Conservation (phyloP, 805 yeast genomes). For the Dipodascopsis uninucleata region DNA sequence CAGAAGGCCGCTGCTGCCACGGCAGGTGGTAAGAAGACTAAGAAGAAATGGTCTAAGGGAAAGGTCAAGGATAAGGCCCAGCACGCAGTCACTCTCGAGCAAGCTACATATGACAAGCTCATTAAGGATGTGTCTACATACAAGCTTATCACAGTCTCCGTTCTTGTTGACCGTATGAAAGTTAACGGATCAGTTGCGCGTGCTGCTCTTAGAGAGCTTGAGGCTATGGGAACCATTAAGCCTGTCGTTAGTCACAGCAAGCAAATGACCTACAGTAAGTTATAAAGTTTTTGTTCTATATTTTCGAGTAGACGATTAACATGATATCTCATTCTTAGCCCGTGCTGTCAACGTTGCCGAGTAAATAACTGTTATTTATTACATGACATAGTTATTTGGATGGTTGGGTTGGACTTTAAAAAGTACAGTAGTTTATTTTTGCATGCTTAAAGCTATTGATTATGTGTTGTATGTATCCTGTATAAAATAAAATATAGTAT, state of each 20-base stretch:
- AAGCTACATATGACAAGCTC: constrained; percentile 98
- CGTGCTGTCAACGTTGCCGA: no score
- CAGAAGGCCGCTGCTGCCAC: constrained; percentile 21
- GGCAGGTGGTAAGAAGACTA: constrained; percentile 37
- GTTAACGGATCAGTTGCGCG: constrained; percentile 99
- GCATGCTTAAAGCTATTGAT: no score
- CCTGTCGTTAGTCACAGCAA: constrained; percentile 92
- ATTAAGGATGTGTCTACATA: constrained; percentile 98
- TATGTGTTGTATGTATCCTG: no score
- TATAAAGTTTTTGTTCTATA: background rate
- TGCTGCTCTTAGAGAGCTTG: constrained; percentile 94
- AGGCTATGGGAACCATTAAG: constrained; percentile 89
- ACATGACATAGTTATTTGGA: no score
- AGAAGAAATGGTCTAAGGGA: constrained; percentile 99
- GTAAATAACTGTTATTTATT: no score
- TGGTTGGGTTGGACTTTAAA: no score
- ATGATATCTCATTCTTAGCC: background rate
- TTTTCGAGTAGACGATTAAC: background rate
- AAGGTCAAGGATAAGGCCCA: constrained; percentile 99
- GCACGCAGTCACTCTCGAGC: constrained; percentile 95
- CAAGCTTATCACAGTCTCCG: constrained; percentile 97
- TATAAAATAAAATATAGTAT: no score
- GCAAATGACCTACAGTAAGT: constrained; percentile 86
- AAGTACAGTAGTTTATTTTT: no score
- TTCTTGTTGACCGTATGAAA: constrained; percentile 98